phyloP scores from a whole-genome alignment of 2,329 filamentous ascomycete species.

The Alternaria panax region DNA sequence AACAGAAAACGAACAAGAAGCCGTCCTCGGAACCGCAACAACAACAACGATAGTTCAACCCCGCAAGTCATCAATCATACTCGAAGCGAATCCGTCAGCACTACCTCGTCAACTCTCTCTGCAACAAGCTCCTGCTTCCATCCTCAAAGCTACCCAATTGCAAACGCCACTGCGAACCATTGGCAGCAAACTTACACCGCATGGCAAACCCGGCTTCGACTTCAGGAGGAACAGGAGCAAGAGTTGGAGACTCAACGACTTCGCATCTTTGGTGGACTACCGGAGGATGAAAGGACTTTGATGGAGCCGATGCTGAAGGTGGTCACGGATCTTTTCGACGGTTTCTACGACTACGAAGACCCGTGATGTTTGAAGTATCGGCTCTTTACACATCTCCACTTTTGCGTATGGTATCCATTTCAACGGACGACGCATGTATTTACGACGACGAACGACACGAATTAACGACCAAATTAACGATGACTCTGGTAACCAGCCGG shows the following conservation, averaged over 20 bases:
- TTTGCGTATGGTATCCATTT: neutral
- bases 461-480: slow-evolving; percentile 23
- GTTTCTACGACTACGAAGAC: slow-evolving; percentile 55
- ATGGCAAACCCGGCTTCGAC: slow-evolving; percentile 47
- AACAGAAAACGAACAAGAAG: slow-evolving; percentile 55
- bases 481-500: slow-evolving; percentile 41
- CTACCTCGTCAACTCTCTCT: slow-evolving; percentile 32
- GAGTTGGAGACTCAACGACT: slow-evolving; percentile 48
- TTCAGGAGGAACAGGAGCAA: slow-evolving; percentile 38
- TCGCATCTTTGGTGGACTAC: slow-evolving; percentile 55
- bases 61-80: slow-evolving; percentile 31
- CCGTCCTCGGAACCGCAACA: slow-evolving; percentile 51
- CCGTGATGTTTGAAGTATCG: slow-evolving; percentile 36
- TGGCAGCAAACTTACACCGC: slow-evolving; percentile 49
- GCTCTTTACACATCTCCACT: slow-evolving; percentile 15
- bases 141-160: slow-evolving; percentile 23
- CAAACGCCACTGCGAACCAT: slow-evolving; percentile 33
- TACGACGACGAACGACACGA: slow-evolving; percentile 14
- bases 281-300: slow-evolving; percentile 52
- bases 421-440: slow-evolving; percentile 2
- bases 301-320: slow-evolving; percentile 57
- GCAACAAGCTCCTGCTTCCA: slow-evolving; percentile 34
- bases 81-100: slow-evolving; percentile 43
- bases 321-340: slow-evolving; percentile 56
- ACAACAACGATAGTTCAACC: slow-evolving; percentile 30